Conservation (phyloP, 2,329 filamentous ascomycete genomes). For the Purpureocillium lavendulum region DNA sequence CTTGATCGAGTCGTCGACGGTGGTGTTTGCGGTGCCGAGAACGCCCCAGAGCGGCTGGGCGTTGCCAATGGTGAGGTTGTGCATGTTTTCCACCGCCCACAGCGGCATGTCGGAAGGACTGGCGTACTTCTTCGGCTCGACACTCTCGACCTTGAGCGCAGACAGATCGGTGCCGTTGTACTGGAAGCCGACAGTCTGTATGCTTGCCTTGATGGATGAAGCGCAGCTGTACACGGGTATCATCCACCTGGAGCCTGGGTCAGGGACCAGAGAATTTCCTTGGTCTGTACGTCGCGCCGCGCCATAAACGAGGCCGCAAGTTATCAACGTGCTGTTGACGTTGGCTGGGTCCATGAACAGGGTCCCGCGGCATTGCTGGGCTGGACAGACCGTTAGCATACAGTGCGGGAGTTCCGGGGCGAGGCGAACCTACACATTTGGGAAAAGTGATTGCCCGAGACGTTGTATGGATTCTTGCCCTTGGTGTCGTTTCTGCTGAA, state of each 20-base stretch:
- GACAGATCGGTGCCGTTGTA: conserved; percentile 29
- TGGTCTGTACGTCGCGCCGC: conserved; percentile 26
- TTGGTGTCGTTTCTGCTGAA: neutral
- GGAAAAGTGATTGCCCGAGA: neutral
- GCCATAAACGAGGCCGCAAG: conserved; percentile 31
- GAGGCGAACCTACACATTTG: neutral
- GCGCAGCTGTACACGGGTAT: conserved; percentile 35
- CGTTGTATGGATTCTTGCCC: neutral
- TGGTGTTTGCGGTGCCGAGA: conserved; percentile 14
- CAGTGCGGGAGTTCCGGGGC: too few species aligned
- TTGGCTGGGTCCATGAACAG: conserved; percentile 23
- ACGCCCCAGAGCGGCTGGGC: conserved; percentile 30
- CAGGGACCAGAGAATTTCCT: conserved; percentile 23
- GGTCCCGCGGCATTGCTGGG: conserved; percentile 13
- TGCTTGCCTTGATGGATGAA: conserved; percentile 27
- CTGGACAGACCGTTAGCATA: too few species aligned
- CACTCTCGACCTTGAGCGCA: conserved; percentile 21
- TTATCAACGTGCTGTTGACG: conserved; percentile 29
- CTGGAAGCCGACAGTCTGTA: conserved; percentile 35
- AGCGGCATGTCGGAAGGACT: conserved; percentile 19
- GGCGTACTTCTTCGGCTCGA: conserved; percentile 27
- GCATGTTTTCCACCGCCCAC: conserved; percentile 22
- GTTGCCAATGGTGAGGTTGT: conserved; percentile 10
- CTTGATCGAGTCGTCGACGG: neutral
- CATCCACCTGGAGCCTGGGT: conserved; percentile 31